phyloP scores from a whole-genome alignment of 2,329 filamentous ascomycete genomes.

The Arthrobotrys musiformis region DNA sequence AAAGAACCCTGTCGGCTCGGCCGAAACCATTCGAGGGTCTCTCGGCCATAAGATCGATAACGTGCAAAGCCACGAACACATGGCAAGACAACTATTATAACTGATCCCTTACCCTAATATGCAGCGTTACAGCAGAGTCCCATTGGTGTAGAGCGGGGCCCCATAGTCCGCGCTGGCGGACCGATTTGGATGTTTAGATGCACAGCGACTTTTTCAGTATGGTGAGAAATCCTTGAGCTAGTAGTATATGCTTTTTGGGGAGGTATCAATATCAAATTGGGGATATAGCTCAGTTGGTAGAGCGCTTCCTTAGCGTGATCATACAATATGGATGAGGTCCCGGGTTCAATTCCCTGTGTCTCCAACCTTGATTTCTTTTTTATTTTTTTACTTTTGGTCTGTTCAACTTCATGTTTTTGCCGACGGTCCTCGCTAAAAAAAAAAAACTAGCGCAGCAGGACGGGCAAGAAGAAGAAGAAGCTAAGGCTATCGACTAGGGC shows the following conservation, averaged over 20 bases:
- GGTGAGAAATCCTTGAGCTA: neutral
- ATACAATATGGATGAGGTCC: slow-evolving; percentile 41
- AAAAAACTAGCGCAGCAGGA: too few species aligned
- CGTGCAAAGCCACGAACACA: neutral
- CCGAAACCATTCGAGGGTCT: slow-evolving; percentile 32
- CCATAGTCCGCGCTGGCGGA: neutral
- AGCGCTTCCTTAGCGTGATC: slow-evolving; percentile 47
- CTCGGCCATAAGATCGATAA: slow-evolving; percentile 17
- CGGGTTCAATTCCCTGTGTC: slow-evolving; percentile 35
- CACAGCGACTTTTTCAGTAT: neutral
- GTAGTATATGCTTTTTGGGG: neutral
- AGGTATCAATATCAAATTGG: neutral
- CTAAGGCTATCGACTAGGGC: too few species aligned
- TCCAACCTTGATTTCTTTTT: neutral
- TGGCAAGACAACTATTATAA: neutral
- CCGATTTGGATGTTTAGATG: neutral
- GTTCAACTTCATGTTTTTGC: too few species aligned
- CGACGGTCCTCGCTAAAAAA: too few species aligned
- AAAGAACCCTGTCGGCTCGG: slow-evolving; percentile 8
- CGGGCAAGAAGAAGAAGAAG: too few species aligned
- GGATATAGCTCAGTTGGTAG: slow-evolving; percentile 52
- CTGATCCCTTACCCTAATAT: too few species aligned
- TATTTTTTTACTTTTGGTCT: neutral
- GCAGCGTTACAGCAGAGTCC: too few species aligned
- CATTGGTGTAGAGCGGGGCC: too few species aligned